phyloP scores from a whole-genome alignment of 768 basidiomycete genomes.

The Lactarius hengduanensis region DNA sequence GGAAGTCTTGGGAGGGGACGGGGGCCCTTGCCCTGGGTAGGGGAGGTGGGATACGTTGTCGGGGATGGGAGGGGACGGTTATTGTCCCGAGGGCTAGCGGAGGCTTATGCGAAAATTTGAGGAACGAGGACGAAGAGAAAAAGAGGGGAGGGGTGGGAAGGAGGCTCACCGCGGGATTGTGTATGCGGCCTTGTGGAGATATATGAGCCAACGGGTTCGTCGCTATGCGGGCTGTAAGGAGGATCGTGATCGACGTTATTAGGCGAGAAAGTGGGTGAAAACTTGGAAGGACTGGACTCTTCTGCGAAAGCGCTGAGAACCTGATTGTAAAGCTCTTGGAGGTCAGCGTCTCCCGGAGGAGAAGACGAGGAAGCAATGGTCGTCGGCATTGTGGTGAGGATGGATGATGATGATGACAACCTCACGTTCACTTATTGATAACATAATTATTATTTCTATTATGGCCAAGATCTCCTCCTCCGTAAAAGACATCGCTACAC shows the following conservation, averaged over 20 bases:
- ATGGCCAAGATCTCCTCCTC: constrained; percentile 51
- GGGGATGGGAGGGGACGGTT: constrained; percentile 23
- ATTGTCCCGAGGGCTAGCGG: constrained; percentile 25
- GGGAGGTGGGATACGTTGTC: constrained; percentile 24
- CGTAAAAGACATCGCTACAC: constrained; percentile 55
- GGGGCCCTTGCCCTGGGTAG: constrained; percentile 24
- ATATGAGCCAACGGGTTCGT: constrained; percentile 19
- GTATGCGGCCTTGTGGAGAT: constrained; percentile 9
- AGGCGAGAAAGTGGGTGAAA: constrained; percentile 18
- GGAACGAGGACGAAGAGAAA: neutral
- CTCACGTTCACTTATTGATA: neutral
- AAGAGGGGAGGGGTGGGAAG: neutral
- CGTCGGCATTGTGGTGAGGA: constrained; percentile 22
- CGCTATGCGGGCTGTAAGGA: constrained; percentile 29
- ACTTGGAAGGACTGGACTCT: constrained; percentile 39
- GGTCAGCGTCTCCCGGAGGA: constrained; percentile 61
- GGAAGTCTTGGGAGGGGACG: constrained; percentile 29
- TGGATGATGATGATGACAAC: neutral
- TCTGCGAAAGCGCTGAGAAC: constrained; percentile 69
- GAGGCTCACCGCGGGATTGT: constrained; percentile 12
- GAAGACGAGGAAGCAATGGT: constrained; percentile 19
- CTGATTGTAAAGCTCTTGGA: constrained; percentile 72
- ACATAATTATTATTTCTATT: neutral
- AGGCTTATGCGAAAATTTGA: constrained; percentile 1
- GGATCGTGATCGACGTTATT: constrained; percentile 25